These are phyloP conservation scores for Alternaria ventricosa DNA, from an alignment of 2,329 filamentous ascomycete genomes.

Conservation along the genomic window DNA sequence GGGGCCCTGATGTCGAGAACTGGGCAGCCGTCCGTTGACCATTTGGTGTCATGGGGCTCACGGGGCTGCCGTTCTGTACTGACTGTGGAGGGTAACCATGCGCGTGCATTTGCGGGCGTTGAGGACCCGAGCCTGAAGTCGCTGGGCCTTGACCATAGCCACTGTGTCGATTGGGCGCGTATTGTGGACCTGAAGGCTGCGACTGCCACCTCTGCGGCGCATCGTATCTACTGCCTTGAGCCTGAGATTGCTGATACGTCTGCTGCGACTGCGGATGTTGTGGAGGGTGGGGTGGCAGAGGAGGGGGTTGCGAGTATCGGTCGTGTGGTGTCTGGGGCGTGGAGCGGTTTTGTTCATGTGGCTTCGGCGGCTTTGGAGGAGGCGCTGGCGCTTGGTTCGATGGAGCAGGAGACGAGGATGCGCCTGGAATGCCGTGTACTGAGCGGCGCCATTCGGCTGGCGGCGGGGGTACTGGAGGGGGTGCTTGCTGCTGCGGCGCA, in stretches of 20 bases:
- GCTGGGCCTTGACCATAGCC: slow-evolving; percentile 36
- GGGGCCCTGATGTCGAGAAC: slow-evolving; percentile 29
- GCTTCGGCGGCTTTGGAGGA: slow-evolving; percentile 58
- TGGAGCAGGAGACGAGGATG: slow-evolving; percentile 45
- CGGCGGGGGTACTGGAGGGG: slow-evolving; percentile 66
- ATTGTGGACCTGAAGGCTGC: slow-evolving; percentile 19
- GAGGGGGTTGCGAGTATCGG: slow-evolving; percentile 40
- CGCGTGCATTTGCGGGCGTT: slow-evolving; percentile 36
- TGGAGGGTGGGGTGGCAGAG: slow-evolving; percentile 44
- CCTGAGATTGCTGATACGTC: slow-evolving; percentile 28
- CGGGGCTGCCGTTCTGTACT: slow-evolving; percentile 42
- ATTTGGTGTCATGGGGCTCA: slow-evolving; percentile 47
- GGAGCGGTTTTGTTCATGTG: slow-evolving; percentile 34
- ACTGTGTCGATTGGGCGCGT: slow-evolving; percentile 25
- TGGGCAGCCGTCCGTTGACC: slow-evolving; percentile 27
- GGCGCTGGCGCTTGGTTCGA: slow-evolving; percentile 42
- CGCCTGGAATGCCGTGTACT: slow-evolving; percentile 36
- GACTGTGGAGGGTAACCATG: slow-evolving; percentile 28
- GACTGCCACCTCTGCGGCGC: slow-evolving; percentile 26
- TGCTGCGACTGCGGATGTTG: slow-evolving; percentile 28
- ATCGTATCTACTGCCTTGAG: slow-evolving; percentile 27
- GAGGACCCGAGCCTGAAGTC: slow-evolving; percentile 35
- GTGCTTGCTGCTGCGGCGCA: slow-evolving; percentile 37
- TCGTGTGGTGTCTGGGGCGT: slow-evolving; percentile 33
- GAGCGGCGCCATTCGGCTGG: slow-evolving; percentile 63